phyloP scores from a whole-genome alignment of 768 basidiomycete genomes.

The Punctularia strigosozonata region DNA sequence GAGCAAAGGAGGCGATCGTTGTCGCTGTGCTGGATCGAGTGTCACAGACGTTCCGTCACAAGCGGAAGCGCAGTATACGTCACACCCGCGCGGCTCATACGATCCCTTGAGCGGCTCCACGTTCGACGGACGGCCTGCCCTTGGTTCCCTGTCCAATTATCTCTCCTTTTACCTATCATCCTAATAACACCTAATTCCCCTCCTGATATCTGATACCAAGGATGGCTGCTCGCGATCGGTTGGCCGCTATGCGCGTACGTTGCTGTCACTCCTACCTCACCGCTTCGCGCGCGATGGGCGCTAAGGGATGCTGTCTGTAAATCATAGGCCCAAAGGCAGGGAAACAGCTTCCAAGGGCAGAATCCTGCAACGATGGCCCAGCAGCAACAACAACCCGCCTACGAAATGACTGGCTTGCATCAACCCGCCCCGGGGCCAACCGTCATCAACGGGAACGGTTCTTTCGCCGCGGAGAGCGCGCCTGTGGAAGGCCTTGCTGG shows the following conservation, averaged over 20 bases:
- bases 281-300: neutral
- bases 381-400: constrained; percentile 7
- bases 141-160: too few relatives aligned
- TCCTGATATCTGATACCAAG: neutral
- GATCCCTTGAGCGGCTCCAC: too few relatives aligned
- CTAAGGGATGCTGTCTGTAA: too few relatives aligned
- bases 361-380: constrained; percentile 6
- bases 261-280: neutral
- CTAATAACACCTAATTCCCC: constrained; percentile 1
- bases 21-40: too few relatives aligned
- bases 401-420: constrained; percentile 20
- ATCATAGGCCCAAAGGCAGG: constrained; percentile 19
- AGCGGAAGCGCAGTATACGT: too few relatives aligned
- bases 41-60: too few relatives aligned
- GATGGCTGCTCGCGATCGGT: constrained; percentile 11
- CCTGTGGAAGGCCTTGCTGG: constrained; percentile 12
- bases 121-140: too few relatives aligned
- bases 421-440: constrained; percentile 6
- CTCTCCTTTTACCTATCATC: too few relatives aligned
- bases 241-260: constrained; percentile 12
- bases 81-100: too few relatives aligned
- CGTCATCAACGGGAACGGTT: constrained; percentile 11
- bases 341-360: too few relatives aligned
- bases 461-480: constrained; percentile 10
- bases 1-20: too few relatives aligned